Conservation (phyloP, 352 stramenopile species). For the Phytophthora pluvialis region DNA sequence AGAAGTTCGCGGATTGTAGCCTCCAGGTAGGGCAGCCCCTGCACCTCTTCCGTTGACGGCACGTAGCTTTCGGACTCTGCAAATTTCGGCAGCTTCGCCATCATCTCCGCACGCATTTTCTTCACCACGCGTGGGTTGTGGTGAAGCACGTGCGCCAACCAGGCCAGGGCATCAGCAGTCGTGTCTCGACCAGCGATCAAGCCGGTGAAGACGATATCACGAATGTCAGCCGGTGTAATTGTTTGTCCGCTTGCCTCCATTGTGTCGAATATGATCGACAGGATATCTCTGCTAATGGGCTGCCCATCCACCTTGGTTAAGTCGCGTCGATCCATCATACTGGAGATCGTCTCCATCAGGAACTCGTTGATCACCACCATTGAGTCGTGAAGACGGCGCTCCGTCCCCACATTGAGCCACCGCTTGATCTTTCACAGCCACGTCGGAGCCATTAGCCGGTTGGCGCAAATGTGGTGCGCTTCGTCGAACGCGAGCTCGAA, state of each 20-base stretch:
- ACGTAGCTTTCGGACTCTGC: constrained; percentile 15
- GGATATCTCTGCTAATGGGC: constrained; percentile 25
- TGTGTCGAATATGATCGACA: constrained; percentile 30
- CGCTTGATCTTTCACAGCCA: constrained; percentile 35
- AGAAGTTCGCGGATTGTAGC: constrained; percentile 65
- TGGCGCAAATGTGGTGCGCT: constrained; percentile 25
- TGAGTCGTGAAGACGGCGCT: constrained; percentile 9
- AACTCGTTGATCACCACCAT: constrained; percentile 33
- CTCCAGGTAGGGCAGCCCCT: constrained; percentile 48
- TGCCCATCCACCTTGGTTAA: constrained; percentile 24
- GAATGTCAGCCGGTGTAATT: constrained; percentile 38
- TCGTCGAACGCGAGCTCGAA: constrained; percentile 37
- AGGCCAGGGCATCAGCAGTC: constrained; percentile 49
- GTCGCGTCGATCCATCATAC: constrained; percentile 18
- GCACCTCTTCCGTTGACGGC: constrained; percentile 27
- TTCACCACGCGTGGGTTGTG: constrained; percentile 44
- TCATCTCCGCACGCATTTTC: constrained; percentile 35
- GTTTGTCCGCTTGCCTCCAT: constrained; percentile 27
- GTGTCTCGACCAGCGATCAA: constrained; percentile 71
- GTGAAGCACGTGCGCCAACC: constrained; percentile 54
- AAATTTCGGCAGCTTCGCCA: constrained; percentile 26
- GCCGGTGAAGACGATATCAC: constrained; percentile 59
- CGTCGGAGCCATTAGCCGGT: constrained; percentile 15
- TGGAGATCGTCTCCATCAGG: constrained; percentile 32
- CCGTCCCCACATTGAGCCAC: constrained; percentile 25